Base-by-base conservation (phyloP, 495 filamentous ascomycete species). In the Filosporella fistucella region DNA sequence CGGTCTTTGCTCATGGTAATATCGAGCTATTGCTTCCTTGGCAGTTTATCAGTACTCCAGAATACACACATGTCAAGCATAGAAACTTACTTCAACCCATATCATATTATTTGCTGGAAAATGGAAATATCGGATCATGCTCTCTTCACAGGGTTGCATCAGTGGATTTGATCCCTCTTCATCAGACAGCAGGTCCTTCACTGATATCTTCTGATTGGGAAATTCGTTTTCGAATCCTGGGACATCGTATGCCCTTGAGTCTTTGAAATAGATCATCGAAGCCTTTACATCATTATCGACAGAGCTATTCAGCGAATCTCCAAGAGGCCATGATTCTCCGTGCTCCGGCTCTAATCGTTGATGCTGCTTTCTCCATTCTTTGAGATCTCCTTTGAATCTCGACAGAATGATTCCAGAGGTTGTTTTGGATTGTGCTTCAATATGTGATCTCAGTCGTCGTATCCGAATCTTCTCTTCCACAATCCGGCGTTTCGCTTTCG, bases 401-500 rank as follows among this genome's bases (percentile, higher is more conserved):
- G n/a, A 13, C 12, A 26, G 39, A 12, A 23, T 14, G 5, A n/a
- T 26, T n/a, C 39, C 23, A n/a, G 20, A 28, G n/a, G 34, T 22
- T 10, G 42, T 24, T 6, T 33, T 23, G 21, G 30, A 8, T 16
- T 22, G 14, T 13, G 28, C 42, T 35, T 35, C 29, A 22, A 45
- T 35, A 12, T 26, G 23, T 1, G 30, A 16, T n/a, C 42, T 45
- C 4, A 12, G 29, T 16, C 10, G 16, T 49, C 3, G 3, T 51
- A 53, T 12, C 55, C 17, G 20, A 44, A n/a, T 4, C 8, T n/a
- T 4, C 12, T 51, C 2, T 32, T 55, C 42, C 1, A 41, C 1
- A 1, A 50, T 17, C 20, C 60, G 56, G 3, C 59, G 4, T 36
- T 56, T 0, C 60, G 59, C 62, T n/a, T 63, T 46, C 17, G 34